Base-by-base conservation (phyloP, 2,329 filamentous ascomycete species). In the Pseudogymnoascus sp. region DNA sequence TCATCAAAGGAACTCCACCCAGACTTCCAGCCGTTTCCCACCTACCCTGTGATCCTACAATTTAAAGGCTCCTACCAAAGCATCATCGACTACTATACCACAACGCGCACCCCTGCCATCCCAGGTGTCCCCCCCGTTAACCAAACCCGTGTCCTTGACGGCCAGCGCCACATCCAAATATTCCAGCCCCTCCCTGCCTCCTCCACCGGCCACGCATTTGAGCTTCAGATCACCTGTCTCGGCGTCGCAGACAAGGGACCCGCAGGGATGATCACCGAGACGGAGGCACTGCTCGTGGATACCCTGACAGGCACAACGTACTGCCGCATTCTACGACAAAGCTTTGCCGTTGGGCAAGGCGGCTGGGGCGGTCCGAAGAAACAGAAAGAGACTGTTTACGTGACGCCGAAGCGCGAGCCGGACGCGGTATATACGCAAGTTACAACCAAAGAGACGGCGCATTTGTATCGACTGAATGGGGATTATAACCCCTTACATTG, bases 401-500 rank as follows among this genome's bases (percentile, higher is more conserved):
- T 65, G 60, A 71, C 75, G 0, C 76, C 76, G 1, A 67, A 72
- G 19, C 72, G 74, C 12, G 61, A 66, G 0, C 77, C 78, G 1
- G 76, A 80, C 62, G 75, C 74, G 2, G 69, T 75, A 10, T 69
- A 77, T 61, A 71, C 69, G 4, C 74, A 75, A 28, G 68, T 75
- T 64, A 79, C 78, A 0, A 76, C 72, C 0, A 70, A 71, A 0
- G 77, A 79, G 66, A 70, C 70, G 4, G 75, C 76, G 0, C 68
- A 79, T 1, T 69, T 80, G 0, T 80, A 80, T 61, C 70, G 78
- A 1, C 69, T 81, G 8, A 79, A 78, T 65, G 79, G 79, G 0
- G 79, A 81, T 64, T 81, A 80, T 68, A 81, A 81, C 65, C 79
- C 79, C 6, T 71, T 80, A 53, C 78, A 80, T 66, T 78, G 74